A percentile compares a stretch with the other conserved stretches of the same genome.
Conservation (phyloP, 2,329 filamentous ascomycete species). For the Arthroderma sp. region DNA sequence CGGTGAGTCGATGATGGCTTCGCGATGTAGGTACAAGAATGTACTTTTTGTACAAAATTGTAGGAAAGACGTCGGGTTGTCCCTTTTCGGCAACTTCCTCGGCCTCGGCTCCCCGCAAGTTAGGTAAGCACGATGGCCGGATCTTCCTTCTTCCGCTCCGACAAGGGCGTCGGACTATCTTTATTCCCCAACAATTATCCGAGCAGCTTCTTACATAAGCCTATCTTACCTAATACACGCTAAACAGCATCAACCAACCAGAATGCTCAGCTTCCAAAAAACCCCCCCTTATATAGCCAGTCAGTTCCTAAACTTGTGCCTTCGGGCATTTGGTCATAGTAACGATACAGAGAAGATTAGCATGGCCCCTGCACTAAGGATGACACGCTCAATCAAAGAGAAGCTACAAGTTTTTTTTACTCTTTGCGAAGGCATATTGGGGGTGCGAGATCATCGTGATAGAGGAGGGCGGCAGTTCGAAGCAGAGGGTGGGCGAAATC, state of each 20-base stretch:
- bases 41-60: neutral
- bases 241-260: neutral
- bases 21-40: neutral
- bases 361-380: slow-evolving; percentile 84
- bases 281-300: neutral
- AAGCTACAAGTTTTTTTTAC: slow-evolving; percentile 56
- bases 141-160: neutral
- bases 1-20: neutral
- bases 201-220: neutral
- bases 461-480: neutral
- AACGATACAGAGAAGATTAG: slow-evolving; percentile 68
- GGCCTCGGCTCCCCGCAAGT: neutral
- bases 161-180: neutral
- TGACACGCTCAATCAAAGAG: slow-evolving; percentile 82
- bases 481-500: neutral
- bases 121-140: neutral
- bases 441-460: neutral
- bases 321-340: slow-evolving; percentile 52
- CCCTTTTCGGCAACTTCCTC: neutral
- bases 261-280: neutral
- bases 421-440: slow-evolving; percentile 7
- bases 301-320: slow-evolving; percentile 18
- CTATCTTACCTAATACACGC: neutral
- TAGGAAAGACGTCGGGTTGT: neutral
- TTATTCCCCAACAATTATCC: too few relatives aligned